These are phyloP conservation scores for Moricandia arvensis DNA, from an alignment of 345 rosid species.

Conservation along the genomic window DNA sequence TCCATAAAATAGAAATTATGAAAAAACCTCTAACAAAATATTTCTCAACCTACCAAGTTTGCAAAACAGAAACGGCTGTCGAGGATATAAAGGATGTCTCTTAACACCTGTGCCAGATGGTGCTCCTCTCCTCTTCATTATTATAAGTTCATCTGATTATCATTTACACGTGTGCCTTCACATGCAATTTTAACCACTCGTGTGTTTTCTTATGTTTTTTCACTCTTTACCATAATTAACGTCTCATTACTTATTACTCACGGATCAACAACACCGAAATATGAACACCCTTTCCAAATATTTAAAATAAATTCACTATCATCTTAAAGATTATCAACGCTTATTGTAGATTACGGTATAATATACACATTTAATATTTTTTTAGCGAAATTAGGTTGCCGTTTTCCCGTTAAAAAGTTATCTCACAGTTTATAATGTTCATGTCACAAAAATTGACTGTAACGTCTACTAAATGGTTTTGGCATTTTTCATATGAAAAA, in stretches of 20 bases:
- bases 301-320: background rate
- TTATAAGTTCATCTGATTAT: conserved; percentile 21
- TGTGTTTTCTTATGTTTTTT: conserved; percentile 10
- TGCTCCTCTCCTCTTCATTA: conserved; percentile 22
- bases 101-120: conserved; percentile 43
- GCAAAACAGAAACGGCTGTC: conserved; percentile 38
- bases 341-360: too few relatives aligned
- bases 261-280: background rate
- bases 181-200: conserved; percentile 41
- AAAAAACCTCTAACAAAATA: background rate
- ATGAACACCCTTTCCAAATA: background rate
- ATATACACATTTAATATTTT: too few relatives aligned
- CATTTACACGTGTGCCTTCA: conserved; percentile 30
- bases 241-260: background rate
- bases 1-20: background rate
- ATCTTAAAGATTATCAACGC: background rate
- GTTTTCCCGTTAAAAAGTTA: conserved; percentile 8
- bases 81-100: conserved; percentile 32
- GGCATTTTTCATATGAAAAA: conserved; percentile 23
- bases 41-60: conserved; percentile 15
- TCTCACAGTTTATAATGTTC: background rate
- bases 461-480: conserved; percentile 19
- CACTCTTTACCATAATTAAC: conserved; percentile 6
- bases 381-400: background rate
- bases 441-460: conserved; percentile 18